These are phyloP conservation scores for Urochloa ruziziensis DNA, from an alignment of 176 grass and related monocot species.

Conservation along the genomic window DNA sequence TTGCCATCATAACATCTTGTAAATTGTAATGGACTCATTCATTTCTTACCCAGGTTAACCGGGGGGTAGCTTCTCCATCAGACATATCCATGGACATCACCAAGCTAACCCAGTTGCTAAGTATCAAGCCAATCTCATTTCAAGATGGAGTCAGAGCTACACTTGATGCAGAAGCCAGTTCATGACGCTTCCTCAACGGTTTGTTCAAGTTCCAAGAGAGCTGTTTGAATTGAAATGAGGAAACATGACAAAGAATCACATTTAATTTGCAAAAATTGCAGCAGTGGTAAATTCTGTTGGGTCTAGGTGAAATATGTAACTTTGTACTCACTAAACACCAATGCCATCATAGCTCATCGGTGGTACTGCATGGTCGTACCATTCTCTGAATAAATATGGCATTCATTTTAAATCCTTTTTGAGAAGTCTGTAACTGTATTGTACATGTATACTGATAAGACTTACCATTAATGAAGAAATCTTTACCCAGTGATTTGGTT, in stretches of 20 bases:
- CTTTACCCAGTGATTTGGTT: not conserved
- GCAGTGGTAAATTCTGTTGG: not conserved
- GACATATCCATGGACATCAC: conserved; percentile 98
- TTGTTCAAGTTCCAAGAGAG: conserved; percentile 1
- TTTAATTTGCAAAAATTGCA: not conserved
- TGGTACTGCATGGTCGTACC: conserved; percentile 11
- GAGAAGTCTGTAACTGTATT: not conserved
- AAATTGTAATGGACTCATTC: conserved; percentile 1
- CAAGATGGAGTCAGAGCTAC: conserved; percentile 75
- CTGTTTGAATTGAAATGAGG: conserved; percentile 2
- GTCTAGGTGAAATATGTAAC: conserved; percentile 1
- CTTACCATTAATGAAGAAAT: not conserved
- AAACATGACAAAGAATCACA: not conserved
- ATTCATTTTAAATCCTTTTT: not conserved
- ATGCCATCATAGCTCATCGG: not conserved
- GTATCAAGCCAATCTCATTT: conserved; percentile 64
- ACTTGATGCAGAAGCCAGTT: conserved; percentile 44
- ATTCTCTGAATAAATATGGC: conserved; percentile 15
- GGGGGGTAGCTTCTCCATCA: conserved; percentile 77
- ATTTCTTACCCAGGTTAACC: conserved; percentile 56
- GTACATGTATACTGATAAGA: not conserved
- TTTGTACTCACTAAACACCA: not conserved
- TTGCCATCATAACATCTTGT: conserved; percentile 5
- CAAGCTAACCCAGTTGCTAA: conserved; percentile 59
- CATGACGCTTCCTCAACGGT: conserved; percentile 15